phyloP scores from a whole-genome alignment of 345 rosid genomes.

The Eucalyptus curtisii region DNA sequence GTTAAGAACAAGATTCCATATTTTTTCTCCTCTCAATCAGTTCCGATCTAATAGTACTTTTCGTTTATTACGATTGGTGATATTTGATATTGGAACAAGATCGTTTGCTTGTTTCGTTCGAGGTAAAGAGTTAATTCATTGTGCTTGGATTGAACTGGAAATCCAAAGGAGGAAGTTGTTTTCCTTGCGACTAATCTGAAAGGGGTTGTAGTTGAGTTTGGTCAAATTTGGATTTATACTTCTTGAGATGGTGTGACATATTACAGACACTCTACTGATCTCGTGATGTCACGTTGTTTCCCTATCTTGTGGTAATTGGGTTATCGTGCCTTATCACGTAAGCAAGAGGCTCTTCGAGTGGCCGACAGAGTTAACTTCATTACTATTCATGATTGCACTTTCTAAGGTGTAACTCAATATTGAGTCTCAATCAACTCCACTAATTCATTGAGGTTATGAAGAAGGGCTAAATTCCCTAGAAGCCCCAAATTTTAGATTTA shows the following conservation, averaged over 20 bases:
- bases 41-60: not conserved
- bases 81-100: not conserved
- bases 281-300: not conserved
- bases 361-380: not conserved
- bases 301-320: not conserved
- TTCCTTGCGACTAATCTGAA: not conserved
- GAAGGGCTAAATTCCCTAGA: not conserved
- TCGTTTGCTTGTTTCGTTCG: not conserved
- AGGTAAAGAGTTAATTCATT: not conserved
- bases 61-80: not conserved
- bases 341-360: not conserved
- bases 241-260: not conserved
- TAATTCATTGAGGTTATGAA: not conserved
- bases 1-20: not conserved
- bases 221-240: not conserved
- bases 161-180: not conserved
- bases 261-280: not conserved
- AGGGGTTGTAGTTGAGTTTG: not conserved
- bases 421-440: not conserved
- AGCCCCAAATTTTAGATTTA: not conserved
- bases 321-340: not conserved
- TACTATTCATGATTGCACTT: not conserved
- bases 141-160: not conserved
- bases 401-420: not conserved
- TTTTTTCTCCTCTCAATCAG: not conserved